phyloP scores from a whole-genome alignment of 2,329 filamentous ascomycete genomes.

The Ophiocordyceps sinensis region DNA sequence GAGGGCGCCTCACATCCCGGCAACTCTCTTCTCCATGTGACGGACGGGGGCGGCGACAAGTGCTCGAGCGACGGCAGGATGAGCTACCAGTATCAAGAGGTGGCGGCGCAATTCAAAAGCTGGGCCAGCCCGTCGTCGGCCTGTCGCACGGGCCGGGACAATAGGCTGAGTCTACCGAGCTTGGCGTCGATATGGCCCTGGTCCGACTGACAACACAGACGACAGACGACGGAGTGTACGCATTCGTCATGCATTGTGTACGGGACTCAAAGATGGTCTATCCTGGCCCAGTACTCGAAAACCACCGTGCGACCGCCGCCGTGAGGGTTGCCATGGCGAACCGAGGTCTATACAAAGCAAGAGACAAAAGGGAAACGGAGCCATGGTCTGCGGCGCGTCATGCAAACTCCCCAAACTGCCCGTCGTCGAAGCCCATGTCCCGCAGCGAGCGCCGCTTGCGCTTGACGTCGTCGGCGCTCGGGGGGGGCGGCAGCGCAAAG shows the following conservation, averaged over 20 bases:
- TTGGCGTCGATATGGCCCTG: constrained; percentile 3
- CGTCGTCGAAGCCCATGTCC: constrained; percentile 73
- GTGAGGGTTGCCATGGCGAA: background rate
- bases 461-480: constrained; percentile 46
- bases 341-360: background rate
- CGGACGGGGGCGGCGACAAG: constrained; percentile 4
- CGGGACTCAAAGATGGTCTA: too few species aligned
- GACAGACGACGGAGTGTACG: too few species aligned
- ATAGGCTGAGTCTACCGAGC: constrained; percentile 1
- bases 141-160: constrained; percentile 1
- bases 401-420: constrained; percentile 75
- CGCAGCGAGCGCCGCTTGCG: constrained; percentile 41
- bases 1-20: too few species aligned
- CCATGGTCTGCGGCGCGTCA: constrained; percentile 10
- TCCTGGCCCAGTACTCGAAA: too few species aligned
- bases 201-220: constrained; percentile 2
- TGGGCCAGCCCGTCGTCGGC: background rate
- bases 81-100: background rate
- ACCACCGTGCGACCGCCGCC: too few species aligned
- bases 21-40: too few species aligned
- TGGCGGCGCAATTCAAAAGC: background rate
- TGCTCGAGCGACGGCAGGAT: constrained; percentile 4
- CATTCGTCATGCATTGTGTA: too few species aligned
- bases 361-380: background rate
- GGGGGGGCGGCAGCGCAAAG: constrained; percentile 51